Evolutionary conservation across 257 asterid genomes (phyloP).

Genomic region (Salvia miltiorrhiza): DNA sequence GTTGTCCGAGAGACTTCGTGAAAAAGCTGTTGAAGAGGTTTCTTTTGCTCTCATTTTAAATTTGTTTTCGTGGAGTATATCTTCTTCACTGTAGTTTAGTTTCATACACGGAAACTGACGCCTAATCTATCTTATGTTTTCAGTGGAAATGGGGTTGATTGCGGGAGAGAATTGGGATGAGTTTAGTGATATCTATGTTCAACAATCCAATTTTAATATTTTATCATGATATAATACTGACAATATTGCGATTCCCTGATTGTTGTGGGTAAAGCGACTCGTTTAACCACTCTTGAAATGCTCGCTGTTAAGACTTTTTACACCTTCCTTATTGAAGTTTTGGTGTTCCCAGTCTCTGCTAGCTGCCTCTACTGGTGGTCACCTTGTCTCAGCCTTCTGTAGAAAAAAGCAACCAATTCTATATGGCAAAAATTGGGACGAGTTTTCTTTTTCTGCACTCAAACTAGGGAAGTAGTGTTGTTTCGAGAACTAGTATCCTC

Average conservation of each 20-base stretch:
- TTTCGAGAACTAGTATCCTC: background rate
- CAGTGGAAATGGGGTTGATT: background rate
- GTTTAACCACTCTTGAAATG: background rate
- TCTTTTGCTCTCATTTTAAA: slow-evolving; percentile 1
- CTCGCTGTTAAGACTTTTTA: background rate
- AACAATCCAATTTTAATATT: background rate
- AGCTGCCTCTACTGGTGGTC: background rate
- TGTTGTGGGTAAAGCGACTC: slow-evolving; percentile 4
- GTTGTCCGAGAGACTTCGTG: slow-evolving; percentile 75
- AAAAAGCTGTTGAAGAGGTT: slow-evolving; percentile 98
- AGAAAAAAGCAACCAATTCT: background rate
- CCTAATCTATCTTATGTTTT: background rate
- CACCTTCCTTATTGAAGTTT: background rate
- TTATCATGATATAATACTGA: background rate
- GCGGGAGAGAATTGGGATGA: background rate
- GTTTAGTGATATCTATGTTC: background rate
- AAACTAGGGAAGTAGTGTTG: slow-evolving; percentile 7
- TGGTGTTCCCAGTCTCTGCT: slow-evolving; percentile 7
- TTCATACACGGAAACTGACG: background rate
- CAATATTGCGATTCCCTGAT: background rate
- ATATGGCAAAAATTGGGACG: background rate
- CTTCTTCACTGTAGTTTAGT: background rate
- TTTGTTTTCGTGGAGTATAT: background rate
- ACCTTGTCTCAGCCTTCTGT: background rate
- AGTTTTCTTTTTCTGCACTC: background rate